phyloP scores from a whole-genome alignment of 2,329 filamentous ascomycete species.

The Aspergillus ibericus region DNA sequence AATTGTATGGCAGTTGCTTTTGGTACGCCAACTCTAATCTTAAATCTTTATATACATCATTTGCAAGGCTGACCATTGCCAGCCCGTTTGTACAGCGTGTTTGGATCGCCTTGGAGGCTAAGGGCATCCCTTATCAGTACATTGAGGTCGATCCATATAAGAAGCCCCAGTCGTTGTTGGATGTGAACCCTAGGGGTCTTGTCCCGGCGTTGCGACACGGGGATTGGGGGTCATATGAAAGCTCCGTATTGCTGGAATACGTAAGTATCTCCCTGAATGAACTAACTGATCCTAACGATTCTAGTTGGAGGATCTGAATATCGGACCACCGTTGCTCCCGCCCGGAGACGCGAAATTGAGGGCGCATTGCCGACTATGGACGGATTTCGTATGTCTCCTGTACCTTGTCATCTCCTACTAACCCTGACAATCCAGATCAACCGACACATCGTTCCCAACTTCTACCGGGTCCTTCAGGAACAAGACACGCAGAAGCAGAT shows the following conservation, averaged over 20 bases:
- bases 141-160: constrained; percentile 80
- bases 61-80: constrained; percentile 17
- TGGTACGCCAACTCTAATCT: constrained; percentile 58
- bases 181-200: constrained; percentile 72
- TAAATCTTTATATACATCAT: not conserved
- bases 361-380: constrained; percentile 76
- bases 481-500: constrained; percentile 61
- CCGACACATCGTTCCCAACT: constrained; percentile 70
- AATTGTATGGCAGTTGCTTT: constrained; percentile 79
- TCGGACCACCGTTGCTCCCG: constrained; percentile 63
- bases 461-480: constrained; percentile 71
- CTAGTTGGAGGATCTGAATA: constrained; percentile 71
- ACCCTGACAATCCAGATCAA: constrained; percentile 59
- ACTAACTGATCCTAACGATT: not conserved
- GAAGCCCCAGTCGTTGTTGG: constrained; percentile 68
- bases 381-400: constrained; percentile 63
- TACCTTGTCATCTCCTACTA: constrained; percentile 5
- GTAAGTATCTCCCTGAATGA: constrained; percentile 46
- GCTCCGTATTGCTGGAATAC: constrained; percentile 81
- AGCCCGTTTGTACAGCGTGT: constrained; percentile 84
- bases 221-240: constrained; percentile 81
- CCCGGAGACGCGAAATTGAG: constrained; percentile 63
- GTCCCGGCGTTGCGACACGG: constrained; percentile 77
- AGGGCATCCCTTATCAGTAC: constrained; percentile 78
- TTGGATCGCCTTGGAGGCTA: constrained; percentile 84